A percentile compares a stretch with the other conserved stretches of the same genome.
These are phyloP conservation scores for Ogataea angusta DNA, from an alignment of 805 yeast genomes.

Conservation along the genomic window DNA sequence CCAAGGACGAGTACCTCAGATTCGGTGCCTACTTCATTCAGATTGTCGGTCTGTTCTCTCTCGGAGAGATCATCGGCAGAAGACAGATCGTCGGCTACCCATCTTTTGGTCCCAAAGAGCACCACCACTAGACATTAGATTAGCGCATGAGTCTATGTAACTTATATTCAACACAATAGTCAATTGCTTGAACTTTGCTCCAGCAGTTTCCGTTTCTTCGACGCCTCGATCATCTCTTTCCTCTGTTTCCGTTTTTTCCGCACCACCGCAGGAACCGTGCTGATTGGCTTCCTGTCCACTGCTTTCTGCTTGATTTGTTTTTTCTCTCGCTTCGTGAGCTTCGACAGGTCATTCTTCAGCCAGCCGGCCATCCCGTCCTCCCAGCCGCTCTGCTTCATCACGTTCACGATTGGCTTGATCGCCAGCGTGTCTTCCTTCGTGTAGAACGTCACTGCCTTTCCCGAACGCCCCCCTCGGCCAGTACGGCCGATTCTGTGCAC, in stretches of 20 bases:
- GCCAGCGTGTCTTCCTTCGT: slow-evolving; percentile 82
- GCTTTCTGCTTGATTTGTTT: slow-evolving; percentile 54
- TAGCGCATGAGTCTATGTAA: slow-evolving; percentile 11
- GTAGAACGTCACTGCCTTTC: slow-evolving; percentile 87
- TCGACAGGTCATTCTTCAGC: slow-evolving; percentile 67
- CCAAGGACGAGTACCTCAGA: slow-evolving; percentile 57
- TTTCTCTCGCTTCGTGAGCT: slow-evolving; percentile 62
- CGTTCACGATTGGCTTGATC: slow-evolving; percentile 82
- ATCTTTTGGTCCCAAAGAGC: slow-evolving; percentile 47
- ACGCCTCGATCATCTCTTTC: slow-evolving; percentile 71
- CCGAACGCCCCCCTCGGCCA: slow-evolving; percentile 88
- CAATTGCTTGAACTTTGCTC: slow-evolving; percentile 4
- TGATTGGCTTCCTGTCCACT: slow-evolving; percentile 66
- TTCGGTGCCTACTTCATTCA: slow-evolving; percentile 78
- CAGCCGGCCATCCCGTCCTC: slow-evolving; percentile 63
- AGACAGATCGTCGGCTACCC: slow-evolving; percentile 91
- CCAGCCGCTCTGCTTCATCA: slow-evolving; percentile 90
- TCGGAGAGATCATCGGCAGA: slow-evolving; percentile 97
- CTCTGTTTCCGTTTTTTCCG: slow-evolving; percentile 61
- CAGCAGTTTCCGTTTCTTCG: slow-evolving; percentile 54
- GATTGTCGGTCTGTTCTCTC: slow-evolving; percentile 83
- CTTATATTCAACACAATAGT: slow-evolving; percentile 5
- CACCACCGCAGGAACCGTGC: slow-evolving; percentile 76
- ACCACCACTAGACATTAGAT: slow-evolving; percentile 27
- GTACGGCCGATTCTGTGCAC: slow-evolving; percentile 99